Percentiles rank a stretch among this genome's conserved stretches.
Evolutionary conservation across 306 rosid species (phyloP).

Genomic region (Quillaja saponaria): DNA sequence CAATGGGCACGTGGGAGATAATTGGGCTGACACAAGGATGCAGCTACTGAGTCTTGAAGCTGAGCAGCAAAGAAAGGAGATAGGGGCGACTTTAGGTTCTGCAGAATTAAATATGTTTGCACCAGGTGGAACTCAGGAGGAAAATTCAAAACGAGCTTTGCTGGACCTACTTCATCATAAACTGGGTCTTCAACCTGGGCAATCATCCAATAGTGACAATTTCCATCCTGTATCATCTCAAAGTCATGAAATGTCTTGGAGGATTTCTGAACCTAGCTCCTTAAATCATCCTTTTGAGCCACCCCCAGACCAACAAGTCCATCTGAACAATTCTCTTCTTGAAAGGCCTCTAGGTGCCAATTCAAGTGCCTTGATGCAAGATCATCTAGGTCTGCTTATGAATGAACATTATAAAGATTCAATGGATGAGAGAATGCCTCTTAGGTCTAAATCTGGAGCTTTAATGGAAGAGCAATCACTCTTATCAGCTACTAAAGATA

Average conservation of each 20-base stretch:
- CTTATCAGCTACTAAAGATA: conserved; percentile 42
- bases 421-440: conserved; percentile 46
- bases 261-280: conserved; percentile 43
- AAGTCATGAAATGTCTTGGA: conserved; percentile 46
- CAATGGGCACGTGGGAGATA: conserved; percentile 50
- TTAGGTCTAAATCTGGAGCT: conserved; percentile 49
- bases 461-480: conserved; percentile 49
- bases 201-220: conserved; percentile 46
- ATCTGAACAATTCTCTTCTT: conserved; percentile 38
- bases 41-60: conserved; percentile 51
- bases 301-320: conserved; percentile 50
- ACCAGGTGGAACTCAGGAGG: conserved; percentile 44
- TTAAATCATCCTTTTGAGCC: conserved; percentile 48
- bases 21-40: conserved; percentile 40
- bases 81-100: conserved; percentile 32
- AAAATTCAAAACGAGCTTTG: conserved; percentile 45
- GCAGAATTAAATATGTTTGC: conserved; percentile 45
- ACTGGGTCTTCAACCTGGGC: conserved; percentile 41
- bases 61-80: conserved; percentile 46
- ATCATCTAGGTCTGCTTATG: conserved; percentile 38
- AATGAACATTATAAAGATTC: conserved; percentile 48
- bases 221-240: conserved; percentile 54
- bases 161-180: conserved; percentile 54
- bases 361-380: conserved; percentile 46
- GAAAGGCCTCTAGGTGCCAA: conserved; percentile 45